Base-by-base conservation (phyloP, 2,329 filamentous ascomycete genomes). In the Bimuria novae-zelandiae region DNA sequence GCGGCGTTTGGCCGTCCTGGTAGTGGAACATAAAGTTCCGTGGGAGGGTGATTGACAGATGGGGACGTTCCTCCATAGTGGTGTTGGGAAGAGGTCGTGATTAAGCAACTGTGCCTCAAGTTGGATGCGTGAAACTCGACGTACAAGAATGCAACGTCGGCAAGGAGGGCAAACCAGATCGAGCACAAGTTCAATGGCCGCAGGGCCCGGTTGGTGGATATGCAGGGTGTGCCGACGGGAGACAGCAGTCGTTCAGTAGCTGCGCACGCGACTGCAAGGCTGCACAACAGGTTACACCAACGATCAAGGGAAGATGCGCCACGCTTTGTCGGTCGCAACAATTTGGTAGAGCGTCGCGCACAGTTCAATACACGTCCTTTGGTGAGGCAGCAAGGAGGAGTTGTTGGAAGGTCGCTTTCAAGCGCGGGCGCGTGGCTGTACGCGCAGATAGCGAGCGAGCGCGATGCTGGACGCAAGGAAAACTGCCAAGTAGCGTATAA, bases 11-110 rank as follows among this genome's bases (percentile, higher is more conserved):
- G 49, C 68, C 72, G 62, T 80, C 77, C 45, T 70, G 71, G 67
- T 77, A 79, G 65, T 79, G 76, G 62, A 80, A 80, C 61, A 75
- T 76, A 71, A 79, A 78, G 69, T 76, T 79, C 49, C 77, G 71
- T 22, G 80, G 80, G 32, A 82, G 74, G 22, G 77, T 79, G 56
- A 79, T 79, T 45, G 78, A 80, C 23, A 80, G 65, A 50, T 79
- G 70, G 42, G 78, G 76, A 52, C 76, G 76, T 60, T 71, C 68
- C 23, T 76, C 73, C 75, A 77, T 77, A 43, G 53, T 63, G 57
- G 23, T 25, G 32, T 37, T 37, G 45, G 41, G 30, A 36, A 50
- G 48, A n/a, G 39, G 35, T 16, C 21, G 29, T 21, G 39, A 32
- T 25, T 54, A 41, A 44, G 49, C 37, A 50, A 49, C 4, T 47